Evolutionary conservation across 495 filamentous ascomycete genomes (phyloP), one percentile per base, ranked within the genome.

Genomic region (Friedmanniomyces simplex): DNA sequence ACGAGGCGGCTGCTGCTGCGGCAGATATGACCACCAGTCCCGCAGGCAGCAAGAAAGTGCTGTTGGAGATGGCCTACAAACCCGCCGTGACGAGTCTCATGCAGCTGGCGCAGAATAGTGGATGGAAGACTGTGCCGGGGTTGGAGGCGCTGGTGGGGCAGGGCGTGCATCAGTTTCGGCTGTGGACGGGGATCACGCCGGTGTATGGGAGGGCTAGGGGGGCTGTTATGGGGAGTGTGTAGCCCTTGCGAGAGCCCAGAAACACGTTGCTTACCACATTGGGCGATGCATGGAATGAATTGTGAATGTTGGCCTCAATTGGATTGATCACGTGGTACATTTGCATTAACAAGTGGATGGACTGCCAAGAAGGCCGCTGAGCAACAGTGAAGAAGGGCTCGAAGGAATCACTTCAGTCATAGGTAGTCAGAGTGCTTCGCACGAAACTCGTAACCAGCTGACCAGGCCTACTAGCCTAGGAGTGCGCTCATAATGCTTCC

Each of bases 61-160:
- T 96, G 55, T 72, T 96, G 1, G 93, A 99, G 74, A 96, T 99
- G 93, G 91, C 93, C 3, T 99, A 99, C 70, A 95, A 86, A 69
- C 94, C 93, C 25, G 68, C 79, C 0, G 77, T 85, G 26, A 99
- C 93, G 14, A 77, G 86, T 24, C 67, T 96, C 66, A 96, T 97
- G 88, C 77, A 83, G 69, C 70, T 95, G 64, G 91, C 94, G 4
- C 73, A 80, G 59, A 82, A 87, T 60, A 76, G 79, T 5, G 89
- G 88, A n/a, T 99, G 93, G 94, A 76, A 69, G 53, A 90, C 81
- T 5, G 85, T 97, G 59, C 82, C 88, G 6, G 93, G 93, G 1
- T 69, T 96, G 54, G 93, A 99, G 73, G 90, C 89, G 42, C 74
- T 99, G 62, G 84, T 89, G 61, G 89, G 86, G 22, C 93, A 98